Conservation (phyloP, 192 early-diverging fungal genomes). For the Allomyces macrogynus region DNA sequence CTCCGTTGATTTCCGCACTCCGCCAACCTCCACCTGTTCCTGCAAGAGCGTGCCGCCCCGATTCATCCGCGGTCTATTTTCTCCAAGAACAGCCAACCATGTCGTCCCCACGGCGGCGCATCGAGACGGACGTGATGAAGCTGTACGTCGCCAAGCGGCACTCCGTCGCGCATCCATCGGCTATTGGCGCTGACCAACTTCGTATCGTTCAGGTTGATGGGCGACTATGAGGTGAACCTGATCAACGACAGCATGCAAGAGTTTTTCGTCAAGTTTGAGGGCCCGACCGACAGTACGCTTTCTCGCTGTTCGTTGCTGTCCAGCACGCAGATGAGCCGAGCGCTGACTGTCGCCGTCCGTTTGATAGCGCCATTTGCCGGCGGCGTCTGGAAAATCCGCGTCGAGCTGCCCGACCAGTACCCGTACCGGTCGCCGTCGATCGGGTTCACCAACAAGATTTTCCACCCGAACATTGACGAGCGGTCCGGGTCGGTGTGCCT, state of each 20-base stretch:
- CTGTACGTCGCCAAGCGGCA: conserved; percentile 16
- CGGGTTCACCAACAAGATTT: conserved; percentile 98
- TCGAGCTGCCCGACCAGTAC: conserved; percentile 96
- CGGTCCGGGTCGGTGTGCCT: conserved; percentile 93
- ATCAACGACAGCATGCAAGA: conserved; percentile 99
- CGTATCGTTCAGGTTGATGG: conserved; percentile 43
- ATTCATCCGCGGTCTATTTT: no score
- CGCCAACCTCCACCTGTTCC: no score
- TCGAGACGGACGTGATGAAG: conserved; percentile 98
- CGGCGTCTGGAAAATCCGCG: conserved; percentile 94
- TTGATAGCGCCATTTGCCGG: conserved; percentile 68
- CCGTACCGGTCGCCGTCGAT: conserved; percentile 98
- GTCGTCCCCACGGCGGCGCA: conserved; percentile 78
- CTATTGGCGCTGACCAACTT: no score
- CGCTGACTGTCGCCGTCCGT: no score
- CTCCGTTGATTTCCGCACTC: no score
- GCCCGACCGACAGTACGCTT: conserved; percentile 76
- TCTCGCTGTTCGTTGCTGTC: no score
- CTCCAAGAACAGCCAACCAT: conserved; percentile 17
- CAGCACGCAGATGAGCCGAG: no score
- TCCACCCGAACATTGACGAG: conserved; percentile 99
- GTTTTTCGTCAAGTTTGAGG: conserved; percentile 82
- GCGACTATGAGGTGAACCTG: conserved; percentile 95
- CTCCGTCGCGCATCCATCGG: no score
- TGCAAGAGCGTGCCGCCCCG: no score